Conservation (phyloP, 345 rosid species). For the Noccaea bulbosa region DNA sequence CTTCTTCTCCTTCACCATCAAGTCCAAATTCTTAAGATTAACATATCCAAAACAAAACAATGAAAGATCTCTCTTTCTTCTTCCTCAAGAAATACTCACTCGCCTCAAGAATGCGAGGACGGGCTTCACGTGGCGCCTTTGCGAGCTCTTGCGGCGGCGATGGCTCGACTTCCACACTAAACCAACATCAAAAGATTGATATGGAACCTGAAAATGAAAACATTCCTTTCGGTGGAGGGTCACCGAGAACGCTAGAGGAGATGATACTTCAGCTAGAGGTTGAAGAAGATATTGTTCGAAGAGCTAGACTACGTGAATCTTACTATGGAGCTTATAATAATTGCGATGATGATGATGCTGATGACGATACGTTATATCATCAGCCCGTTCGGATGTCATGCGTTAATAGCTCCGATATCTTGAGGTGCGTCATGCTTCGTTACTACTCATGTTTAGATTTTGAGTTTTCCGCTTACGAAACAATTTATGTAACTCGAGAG, state of each 20-base stretch:
- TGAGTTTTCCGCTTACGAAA: no score
- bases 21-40: slow-evolving; percentile 22
- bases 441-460: neutral
- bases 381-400: slow-evolving; percentile 68
- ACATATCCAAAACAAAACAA: slow-evolving; percentile 36
- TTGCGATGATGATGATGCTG: neutral
- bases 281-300: slow-evolving; percentile 73
- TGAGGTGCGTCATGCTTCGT: slow-evolving; percentile 41
- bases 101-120: slow-evolving; percentile 71
- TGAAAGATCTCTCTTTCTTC: slow-evolving; percentile 74
- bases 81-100: slow-evolving; percentile 63
- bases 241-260: slow-evolving; percentile 67
- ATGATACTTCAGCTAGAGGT: slow-evolving; percentile 82
- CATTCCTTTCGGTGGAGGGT: slow-evolving; percentile 30
- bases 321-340: slow-evolving; percentile 33
- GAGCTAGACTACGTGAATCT: slow-evolving; percentile 47
- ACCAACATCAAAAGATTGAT: slow-evolving; percentile 46
- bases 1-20: slow-evolving; percentile 24
- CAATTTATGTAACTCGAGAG: no score
- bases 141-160: slow-evolving; percentile 60
- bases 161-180: slow-evolving; percentile 74
- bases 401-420: slow-evolving; percentile 77
- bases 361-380: slow-evolving; percentile 22
- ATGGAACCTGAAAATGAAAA: slow-evolving; percentile 35
- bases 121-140: slow-evolving; percentile 47